Base-by-base conservation (phyloP, 2,329 filamentous ascomycete species). In the Fusarium buxicola region DNA sequence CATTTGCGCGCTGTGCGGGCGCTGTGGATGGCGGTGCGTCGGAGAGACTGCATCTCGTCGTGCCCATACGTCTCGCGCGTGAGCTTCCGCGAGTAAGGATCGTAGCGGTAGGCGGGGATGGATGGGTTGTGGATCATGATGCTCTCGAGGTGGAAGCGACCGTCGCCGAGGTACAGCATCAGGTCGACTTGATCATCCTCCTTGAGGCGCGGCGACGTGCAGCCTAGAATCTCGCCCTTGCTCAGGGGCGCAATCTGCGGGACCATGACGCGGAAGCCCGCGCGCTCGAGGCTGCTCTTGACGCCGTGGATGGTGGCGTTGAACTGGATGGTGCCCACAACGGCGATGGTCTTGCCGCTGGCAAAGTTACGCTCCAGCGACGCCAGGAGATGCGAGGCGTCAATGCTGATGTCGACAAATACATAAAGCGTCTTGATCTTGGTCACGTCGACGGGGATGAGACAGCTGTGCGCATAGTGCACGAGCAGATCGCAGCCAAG, bases 81-180 rank as follows among this genome's bases (percentile, higher is more conserved):
- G 25, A 99, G 85, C 56, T 92, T 92, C 45, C 94, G 87, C 10
- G 93, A 95, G 79, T 99, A 99, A 0, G 96, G 95, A 73, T 99
- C 95, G 76, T 99, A 99, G 63, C 95, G 87, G 78, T 97, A 99
- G 2, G 96, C 94, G 1, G 94, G 92, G 31, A 97, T 86, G 6
- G 82, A 79, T 0, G 96, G 95, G 77, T 99, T 99, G 74, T 98
- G 95, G 66, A 99, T 99, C 94, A 99, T 99, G 72, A 96, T 94
- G 72, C 92, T 96, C 78, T 99, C 95, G 38, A 99, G 89, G 75
- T 99, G 95, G 81, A 97, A 97, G 57, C 94, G 87, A 11, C 94
- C 94, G 73, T 97, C 94, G 41, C 94, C 94, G 12, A 97, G 86
- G 74, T 97, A 97, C 2, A 97, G 81, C 40, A 97, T 89, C 63